A percentile compares a stretch with the other conserved stretches of the same genome.
phyloP scores from a whole-genome alignment of 768 basidiomycete species.

The Lentinula raphanica region DNA sequence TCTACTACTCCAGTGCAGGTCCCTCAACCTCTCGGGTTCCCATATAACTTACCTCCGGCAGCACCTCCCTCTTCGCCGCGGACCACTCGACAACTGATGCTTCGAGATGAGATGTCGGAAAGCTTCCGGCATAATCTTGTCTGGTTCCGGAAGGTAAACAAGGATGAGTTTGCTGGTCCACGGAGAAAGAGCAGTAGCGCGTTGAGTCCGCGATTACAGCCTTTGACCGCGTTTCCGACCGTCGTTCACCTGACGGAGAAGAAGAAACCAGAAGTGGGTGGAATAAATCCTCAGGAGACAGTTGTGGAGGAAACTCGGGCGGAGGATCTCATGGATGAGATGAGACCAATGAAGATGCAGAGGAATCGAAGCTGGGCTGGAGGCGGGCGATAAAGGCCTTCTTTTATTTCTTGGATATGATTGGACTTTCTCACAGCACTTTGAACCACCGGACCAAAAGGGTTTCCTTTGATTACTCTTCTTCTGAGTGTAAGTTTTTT shows the following conservation, averaged over 20 bases:
- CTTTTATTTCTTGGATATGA: neutral
- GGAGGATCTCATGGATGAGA: neutral
- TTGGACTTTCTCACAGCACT: neutral
- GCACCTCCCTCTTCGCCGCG: constrained; percentile 54
- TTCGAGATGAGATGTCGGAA: constrained; percentile 63
- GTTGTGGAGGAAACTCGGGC: neutral
- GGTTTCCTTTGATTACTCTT: neutral
- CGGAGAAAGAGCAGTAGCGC: constrained; percentile 9
- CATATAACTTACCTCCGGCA: constrained; percentile 67
- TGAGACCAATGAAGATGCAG: neutral
- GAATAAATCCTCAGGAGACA: neutral
- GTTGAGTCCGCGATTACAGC: constrained; percentile 1
- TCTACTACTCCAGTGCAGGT: constrained; percentile 32
- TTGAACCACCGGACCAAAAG: neutral
- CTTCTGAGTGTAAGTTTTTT: neutral
- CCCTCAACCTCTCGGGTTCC: constrained; percentile 58
- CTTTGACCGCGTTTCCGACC: constrained; percentile 2
- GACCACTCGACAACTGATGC: constrained; percentile 62
- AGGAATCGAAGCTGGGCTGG: constrained; percentile 8
- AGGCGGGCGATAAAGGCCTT: neutral
- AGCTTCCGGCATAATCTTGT: constrained; percentile 56
- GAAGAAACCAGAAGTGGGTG: neutral
- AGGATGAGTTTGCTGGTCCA: constrained; percentile 12
- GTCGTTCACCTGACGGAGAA: constrained; percentile 5
- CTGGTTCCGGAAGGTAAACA: constrained; percentile 50